Percentiles rank a stretch among this genome's conserved stretches.
Evolutionary conservation across 306 rosid species (phyloP).

Genomic region (Casuarina cunninghamiana): DNA sequence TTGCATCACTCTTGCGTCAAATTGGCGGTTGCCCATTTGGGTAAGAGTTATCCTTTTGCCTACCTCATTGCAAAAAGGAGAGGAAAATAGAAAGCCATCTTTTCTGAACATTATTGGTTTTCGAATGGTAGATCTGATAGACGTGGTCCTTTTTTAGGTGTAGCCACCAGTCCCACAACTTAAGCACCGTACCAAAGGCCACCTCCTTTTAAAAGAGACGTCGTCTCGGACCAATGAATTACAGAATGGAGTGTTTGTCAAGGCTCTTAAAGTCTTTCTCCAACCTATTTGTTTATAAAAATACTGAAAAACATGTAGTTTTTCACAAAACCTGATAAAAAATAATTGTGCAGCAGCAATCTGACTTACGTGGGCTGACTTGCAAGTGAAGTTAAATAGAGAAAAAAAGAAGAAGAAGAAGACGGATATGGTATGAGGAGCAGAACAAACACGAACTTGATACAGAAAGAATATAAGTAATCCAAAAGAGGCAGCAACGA

Average conservation of each 20-base stretch:
- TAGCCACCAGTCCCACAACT: constrained; percentile 14
- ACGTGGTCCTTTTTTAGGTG: not conserved
- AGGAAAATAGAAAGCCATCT: too few species aligned
- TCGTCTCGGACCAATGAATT: not conserved
- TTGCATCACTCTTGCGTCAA: not conserved
- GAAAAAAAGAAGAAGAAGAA: not conserved
- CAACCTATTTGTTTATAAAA: not conserved
- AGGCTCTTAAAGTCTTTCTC: not conserved
- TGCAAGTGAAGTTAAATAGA: not conserved
- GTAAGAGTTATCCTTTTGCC: not conserved
- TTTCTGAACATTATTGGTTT: not conserved
- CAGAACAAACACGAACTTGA: not conserved
- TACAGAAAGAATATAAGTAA: not conserved
- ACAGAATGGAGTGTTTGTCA: not conserved
- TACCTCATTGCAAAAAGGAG: too few species aligned
- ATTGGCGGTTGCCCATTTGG: not conserved
- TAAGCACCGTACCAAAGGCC: not conserved
- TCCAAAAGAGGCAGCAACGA: not conserved
- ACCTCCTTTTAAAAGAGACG: constrained; percentile 10
- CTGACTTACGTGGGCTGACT: not conserved
- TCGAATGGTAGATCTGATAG: constrained; percentile 15
- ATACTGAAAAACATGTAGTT: not conserved
- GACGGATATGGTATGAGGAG: not conserved
- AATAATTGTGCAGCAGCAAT: not conserved
- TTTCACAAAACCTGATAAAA: not conserved